Evolutionary conservation across 2,329 filamentous ascomycete genomes (phyloP).

Genomic region (Ophiostoma australiae): DNA sequence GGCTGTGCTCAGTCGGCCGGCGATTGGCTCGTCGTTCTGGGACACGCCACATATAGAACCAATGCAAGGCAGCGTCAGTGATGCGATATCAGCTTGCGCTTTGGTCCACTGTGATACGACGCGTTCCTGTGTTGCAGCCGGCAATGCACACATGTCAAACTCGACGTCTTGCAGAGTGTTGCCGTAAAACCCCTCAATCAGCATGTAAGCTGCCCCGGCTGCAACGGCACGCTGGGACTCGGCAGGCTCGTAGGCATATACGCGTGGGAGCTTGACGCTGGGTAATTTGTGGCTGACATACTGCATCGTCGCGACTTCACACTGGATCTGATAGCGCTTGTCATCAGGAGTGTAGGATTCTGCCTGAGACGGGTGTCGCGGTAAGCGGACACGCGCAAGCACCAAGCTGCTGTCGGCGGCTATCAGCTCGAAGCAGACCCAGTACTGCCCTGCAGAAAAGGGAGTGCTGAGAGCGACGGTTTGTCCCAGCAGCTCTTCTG

Average conservation of each 20-base stretch:
- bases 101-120: too few relatives aligned
- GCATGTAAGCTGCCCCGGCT: background rate
- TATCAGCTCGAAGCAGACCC: conserved; percentile 10
- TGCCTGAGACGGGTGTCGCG: background rate
- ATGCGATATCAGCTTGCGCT: too few relatives aligned
- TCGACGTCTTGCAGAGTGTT: conserved; percentile 4
- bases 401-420: background rate
- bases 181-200: background rate
- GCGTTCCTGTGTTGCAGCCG: background rate
- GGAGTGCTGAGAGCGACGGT: conserved; percentile 29
- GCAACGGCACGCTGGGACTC: too few relatives aligned
- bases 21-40: too few relatives aligned
- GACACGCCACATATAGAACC: too few relatives aligned
- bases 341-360: background rate
- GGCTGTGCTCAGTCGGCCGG: too few relatives aligned
- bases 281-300: background rate
- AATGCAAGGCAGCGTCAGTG: too few relatives aligned
- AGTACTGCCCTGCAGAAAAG: conserved; percentile 33
- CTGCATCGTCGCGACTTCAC: conserved; percentile 8
- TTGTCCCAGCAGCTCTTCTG: too few relatives aligned
- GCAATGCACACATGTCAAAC: background rate
- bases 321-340: background rate
- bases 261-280: background rate
- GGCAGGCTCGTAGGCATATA: too few relatives aligned
- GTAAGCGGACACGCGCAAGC: conserved; percentile 1